These are phyloP conservation scores for Colletotrichum somersetense DNA, from an alignment of 2,329 filamentous ascomycete species.

Conservation along the genomic window DNA sequence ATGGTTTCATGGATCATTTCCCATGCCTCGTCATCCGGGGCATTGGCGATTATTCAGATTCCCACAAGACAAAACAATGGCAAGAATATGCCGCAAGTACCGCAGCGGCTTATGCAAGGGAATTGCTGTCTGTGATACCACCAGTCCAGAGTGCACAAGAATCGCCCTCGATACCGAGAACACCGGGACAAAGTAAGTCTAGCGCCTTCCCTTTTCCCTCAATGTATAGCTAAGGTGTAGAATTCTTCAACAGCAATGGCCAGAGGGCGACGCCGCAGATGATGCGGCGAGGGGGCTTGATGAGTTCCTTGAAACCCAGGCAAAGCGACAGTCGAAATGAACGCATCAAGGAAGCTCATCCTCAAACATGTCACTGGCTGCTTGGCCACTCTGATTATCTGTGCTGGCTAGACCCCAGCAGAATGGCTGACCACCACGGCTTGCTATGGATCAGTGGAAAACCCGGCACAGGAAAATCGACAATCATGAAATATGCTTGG, in stretches of 20 bases:
- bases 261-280: too few relatives aligned
- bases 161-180: too few relatives aligned
- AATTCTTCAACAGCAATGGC: too few relatives aligned
- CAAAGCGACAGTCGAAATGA: neutral
- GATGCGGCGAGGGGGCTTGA: neutral
- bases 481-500: neutral
- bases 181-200: too few relatives aligned
- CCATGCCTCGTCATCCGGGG: constrained; percentile 52
- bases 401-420: neutral
- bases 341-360: neutral
- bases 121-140: neutral
- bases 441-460: neutral
- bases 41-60: constrained; percentile 53
- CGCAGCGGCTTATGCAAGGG: constrained; percentile 46
- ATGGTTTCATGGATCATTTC: constrained; percentile 35
- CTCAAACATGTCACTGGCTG: neutral
- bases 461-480: neutral
- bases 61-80: constrained; percentile 52
- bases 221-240: too few relatives aligned
- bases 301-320: neutral
- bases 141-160: neutral
- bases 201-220: too few relatives aligned
- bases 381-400: neutral
- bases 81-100: constrained; percentile 51
- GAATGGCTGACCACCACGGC: neutral